Conservation (phyloP, 2,329 filamentous ascomycete species). For the Aspergillus proliferans region DNA sequence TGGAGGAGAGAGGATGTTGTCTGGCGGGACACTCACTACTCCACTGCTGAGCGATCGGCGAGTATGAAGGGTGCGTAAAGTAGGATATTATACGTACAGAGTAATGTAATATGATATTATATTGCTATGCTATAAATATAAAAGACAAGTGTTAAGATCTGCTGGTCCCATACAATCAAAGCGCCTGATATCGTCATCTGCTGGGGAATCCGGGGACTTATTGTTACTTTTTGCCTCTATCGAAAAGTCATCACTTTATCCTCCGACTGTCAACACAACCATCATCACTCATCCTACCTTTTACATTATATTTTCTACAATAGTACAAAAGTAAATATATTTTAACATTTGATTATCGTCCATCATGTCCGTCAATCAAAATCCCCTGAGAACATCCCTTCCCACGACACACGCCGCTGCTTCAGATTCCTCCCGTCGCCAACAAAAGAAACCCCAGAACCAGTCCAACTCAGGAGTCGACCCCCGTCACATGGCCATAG, state of each 20-base stretch:
- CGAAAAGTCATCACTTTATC: neutral
- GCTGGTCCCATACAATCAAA: no score
- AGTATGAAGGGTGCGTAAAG: slow-evolving; percentile 4
- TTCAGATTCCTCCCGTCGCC: slow-evolving; percentile 28
- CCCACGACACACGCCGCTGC: slow-evolving; percentile 36
- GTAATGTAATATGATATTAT: neutral
- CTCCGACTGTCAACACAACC: neutral
- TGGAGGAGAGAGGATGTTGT: slow-evolving; percentile 21
- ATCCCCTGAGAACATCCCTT: slow-evolving; percentile 53
- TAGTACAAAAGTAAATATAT: no score
- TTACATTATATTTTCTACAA: no score
- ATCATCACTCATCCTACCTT: no score
- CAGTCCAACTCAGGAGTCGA: slow-evolving; percentile 36
- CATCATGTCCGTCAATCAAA: slow-evolving; percentile 15
- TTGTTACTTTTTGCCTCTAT: no score
- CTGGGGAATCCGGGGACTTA: no score
- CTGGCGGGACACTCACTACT: slow-evolving; percentile 28
- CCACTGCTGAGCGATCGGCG: slow-evolving; percentile 26
- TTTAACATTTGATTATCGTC: neutral
- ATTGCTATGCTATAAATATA: no score
- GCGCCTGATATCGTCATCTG: neutral
- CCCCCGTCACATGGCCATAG: slow-evolving; percentile 52
- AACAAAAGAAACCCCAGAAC: slow-evolving; percentile 19
- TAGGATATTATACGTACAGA: neutral
- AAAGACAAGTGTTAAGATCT: no score